Evolutionary conservation across 1,284 basidiomycete genomes (phyloP), one percentile per base, ranked within the genome.

Genomic region (Moesziomyces parantarcticus): DNA sequence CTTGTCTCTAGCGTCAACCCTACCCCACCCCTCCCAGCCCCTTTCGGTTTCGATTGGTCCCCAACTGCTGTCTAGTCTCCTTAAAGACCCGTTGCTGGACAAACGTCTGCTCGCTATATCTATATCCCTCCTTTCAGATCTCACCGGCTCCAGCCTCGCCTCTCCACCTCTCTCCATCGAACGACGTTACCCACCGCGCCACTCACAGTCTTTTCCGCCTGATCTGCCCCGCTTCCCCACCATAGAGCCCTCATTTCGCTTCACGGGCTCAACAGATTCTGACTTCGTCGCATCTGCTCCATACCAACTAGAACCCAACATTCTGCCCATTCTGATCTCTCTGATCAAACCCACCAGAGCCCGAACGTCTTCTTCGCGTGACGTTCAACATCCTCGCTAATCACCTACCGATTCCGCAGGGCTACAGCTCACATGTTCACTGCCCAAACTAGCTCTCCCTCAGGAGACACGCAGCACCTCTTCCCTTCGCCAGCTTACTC

Each of bases 401-500:
- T 50, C 36, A 18, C 36, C 36, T 16, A 39, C 21, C 25, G 5
- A 5, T 21, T 14, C 40, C 23, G 26, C 18, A 22, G 29, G 23
- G 54, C 42, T 13, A 43, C 21, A 50, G 41, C 58, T 45, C 68
- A 58, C 63, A 67, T 72, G 69, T 62, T 55, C 39, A 64, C 63
- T 63, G 69, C 49, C 50, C 59, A 67, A 20, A 40, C 59, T 25
- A 59, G 44, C 53, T 59, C 64, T 63, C 69, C 69, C 49, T 57
- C 48, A 54, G 69, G 69, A 60, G 69, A 58, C 43, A 34, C 51
- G 25, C 54, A 69, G 29, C 54, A 55, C 21, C 54, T 75, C 13
- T 71, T 72, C 43, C 64, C 75, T 25, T 77, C 73, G 39, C 75
- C 75, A 18, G 69, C 65, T 7, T 72, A 73, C 50, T 77, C 75